phyloP scores from a whole-genome alignment of 2,329 filamentous ascomycete genomes.

The Akanthomyces lecanii region DNA sequence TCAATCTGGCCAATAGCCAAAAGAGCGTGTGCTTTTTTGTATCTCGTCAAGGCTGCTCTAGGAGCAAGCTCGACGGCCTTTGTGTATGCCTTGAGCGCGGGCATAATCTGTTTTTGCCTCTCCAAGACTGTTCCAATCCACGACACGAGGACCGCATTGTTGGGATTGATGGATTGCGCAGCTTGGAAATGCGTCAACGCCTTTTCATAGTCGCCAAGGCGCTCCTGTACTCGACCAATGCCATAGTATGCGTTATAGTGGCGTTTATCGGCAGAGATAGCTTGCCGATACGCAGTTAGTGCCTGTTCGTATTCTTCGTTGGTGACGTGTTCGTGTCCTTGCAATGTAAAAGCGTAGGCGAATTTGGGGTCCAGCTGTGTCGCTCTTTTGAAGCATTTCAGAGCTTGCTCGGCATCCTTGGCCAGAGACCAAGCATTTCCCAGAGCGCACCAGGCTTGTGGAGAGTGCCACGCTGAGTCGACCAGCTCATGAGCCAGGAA shows the following conservation, averaged over 20 bases:
- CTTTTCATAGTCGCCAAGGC: constrained; percentile 84
- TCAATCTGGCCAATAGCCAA: constrained; percentile 69
- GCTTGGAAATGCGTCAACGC: constrained; percentile 88
- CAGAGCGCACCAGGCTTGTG: constrained; percentile 92
- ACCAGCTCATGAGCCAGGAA: constrained; percentile 88
- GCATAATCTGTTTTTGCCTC: constrained; percentile 75
- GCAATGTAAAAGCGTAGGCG: constrained; percentile 91
- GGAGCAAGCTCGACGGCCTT: constrained; percentile 81
- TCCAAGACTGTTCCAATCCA: constrained; percentile 89
- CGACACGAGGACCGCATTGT: constrained; percentile 86
- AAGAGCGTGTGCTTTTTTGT: constrained; percentile 86
- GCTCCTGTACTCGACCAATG: constrained; percentile 76
- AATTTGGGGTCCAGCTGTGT: constrained; percentile 87
- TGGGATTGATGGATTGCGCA: constrained; percentile 85
- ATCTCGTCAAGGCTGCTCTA: constrained; percentile 74
- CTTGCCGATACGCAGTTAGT: constrained; percentile 77
- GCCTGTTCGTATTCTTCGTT: constrained; percentile 98
- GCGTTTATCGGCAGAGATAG: constrained; percentile 77
- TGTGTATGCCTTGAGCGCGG: constrained; percentile 76
- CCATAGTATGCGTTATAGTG: constrained; percentile 99
- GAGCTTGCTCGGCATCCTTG: constrained; percentile 88
- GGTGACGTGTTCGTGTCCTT: constrained; percentile 90
- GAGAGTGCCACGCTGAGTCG: constrained; percentile 81
- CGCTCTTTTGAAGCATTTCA: constrained; percentile 90
- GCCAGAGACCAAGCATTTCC: constrained; percentile 93